Evolutionary conservation across 805 yeast species (phyloP), one percentile per base, ranked within the genome.

Genomic region (Lachancea lanzarotensis): DNA sequence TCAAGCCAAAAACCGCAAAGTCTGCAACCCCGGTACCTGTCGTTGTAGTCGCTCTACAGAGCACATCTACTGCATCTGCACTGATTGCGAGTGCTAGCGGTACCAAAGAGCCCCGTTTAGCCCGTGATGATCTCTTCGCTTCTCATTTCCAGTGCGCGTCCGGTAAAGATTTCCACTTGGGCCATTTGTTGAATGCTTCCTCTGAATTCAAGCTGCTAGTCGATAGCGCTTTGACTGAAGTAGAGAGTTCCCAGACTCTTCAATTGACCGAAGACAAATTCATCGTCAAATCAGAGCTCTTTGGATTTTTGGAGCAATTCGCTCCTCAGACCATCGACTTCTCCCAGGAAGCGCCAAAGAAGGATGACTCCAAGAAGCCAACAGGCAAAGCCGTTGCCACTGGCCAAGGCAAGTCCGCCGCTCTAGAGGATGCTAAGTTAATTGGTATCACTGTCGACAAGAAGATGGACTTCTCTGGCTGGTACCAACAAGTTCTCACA

Each of bases 371-470:
- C n/a, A 47, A 51, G 35, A 51, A 49, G 40, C 52, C 60, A 4
- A 54, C 62, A 29, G 43, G 63, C 11, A 51, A 54, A 16, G 54
- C 60, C 11, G 44, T 53, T 35, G 59, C 64, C 32, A 53, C 63
- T 31, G 61, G 58, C 2, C 52, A 59, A 33, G 51, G 58, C 32
- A 50, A 51, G 16, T 60, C 63, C 29, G 84, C 85, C 42, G 77
- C 78, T 52, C 66, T 83, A 55, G 89, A 81, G 48, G 95, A 86
- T 61, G 93, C 95, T 40, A 89, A 91, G 60, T 71, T 90, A 59
- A 86, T 93, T 55, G 98, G 98, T 68, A 91, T 93, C 65, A 93
- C 98, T 38, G 95, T 85, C 42, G 95, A 88, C 68, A 93, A 93
- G 71, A 78, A 81, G 51, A 74, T 79, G 59, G 98, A 93, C 65